These are phyloP conservation scores for Podila epicladia DNA, from an alignment of 192 early-diverging fungal species.

Conservation along the genomic window DNA sequence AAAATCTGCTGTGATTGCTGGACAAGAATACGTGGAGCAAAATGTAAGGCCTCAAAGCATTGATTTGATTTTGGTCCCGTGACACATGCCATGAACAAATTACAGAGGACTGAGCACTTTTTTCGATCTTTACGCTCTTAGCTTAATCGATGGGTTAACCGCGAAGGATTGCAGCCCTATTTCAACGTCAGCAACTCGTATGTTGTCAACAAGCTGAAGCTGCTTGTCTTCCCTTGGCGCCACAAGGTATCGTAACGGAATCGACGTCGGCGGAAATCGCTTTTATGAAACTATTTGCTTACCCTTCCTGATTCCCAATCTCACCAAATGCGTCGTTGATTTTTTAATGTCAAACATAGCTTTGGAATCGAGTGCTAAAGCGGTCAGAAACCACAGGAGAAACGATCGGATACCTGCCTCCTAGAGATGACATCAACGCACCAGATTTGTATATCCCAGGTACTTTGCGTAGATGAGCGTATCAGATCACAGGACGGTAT, in stretches of 20 bases:
- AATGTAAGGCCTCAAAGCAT: slow-evolving; percentile 69
- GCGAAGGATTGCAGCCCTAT: slow-evolving; percentile 89
- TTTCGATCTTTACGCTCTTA: slow-evolving; percentile 25
- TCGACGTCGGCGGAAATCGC: neutral
- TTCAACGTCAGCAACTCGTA: slow-evolving; percentile 97
- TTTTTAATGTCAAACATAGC: slow-evolving; percentile 42
- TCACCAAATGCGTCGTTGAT: neutral
- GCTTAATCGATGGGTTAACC: slow-evolving; percentile 86
- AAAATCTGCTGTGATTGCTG: slow-evolving; percentile 80
- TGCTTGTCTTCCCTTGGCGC: slow-evolving; percentile 92
- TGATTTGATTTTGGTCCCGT: neutral
- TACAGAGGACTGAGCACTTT: slow-evolving; percentile 6
- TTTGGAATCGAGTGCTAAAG: slow-evolving; percentile 80
- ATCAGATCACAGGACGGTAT: too few species aligned
- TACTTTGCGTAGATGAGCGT: neutral
- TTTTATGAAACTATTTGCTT: neutral
- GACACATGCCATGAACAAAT: neutral
- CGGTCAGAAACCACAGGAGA: slow-evolving; percentile 83
- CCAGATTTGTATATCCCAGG: slow-evolving; percentile 96
- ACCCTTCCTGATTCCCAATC: neutral
- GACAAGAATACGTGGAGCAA: slow-evolving; percentile 88
- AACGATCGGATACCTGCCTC: slow-evolving; percentile 80
- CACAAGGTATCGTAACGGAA: slow-evolving; percentile 65
- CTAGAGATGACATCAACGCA: slow-evolving; percentile 92
- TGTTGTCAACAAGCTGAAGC: slow-evolving; percentile 85